Conservation (phyloP, 148 eudicot species). For the Fagopyrum esculentum region DNA sequence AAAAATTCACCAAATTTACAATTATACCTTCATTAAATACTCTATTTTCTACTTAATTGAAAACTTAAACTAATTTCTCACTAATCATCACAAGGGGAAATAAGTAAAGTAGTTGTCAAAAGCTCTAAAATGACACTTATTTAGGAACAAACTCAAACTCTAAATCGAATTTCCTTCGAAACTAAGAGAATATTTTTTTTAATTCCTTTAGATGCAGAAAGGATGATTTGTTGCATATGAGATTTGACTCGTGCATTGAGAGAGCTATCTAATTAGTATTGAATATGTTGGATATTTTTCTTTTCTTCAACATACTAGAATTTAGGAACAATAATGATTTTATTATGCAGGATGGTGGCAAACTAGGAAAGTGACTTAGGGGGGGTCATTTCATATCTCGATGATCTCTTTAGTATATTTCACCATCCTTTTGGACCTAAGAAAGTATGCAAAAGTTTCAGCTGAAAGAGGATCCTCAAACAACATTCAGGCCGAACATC, state of each 20-base stretch:
- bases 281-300: too few species aligned
- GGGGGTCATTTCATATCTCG: conserved; percentile 91
- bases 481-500: background rate
- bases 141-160: too few species aligned
- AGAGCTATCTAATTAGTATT: background rate
- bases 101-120: too few species aligned
- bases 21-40: too few species aligned
- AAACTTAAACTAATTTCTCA: too few species aligned
- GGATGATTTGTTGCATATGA: background rate
- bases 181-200: background rate
- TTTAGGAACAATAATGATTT: conserved; percentile 27
- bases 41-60: too few species aligned
- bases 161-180: too few species aligned
- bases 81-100: too few species aligned
- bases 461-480: background rate
- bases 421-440: background rate
- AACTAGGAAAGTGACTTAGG: conserved; percentile 88
- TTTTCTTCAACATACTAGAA: background rate
- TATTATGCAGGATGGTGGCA: conserved; percentile 72
- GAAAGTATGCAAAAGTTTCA: background rate
- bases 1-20: too few species aligned
- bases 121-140: too few species aligned
- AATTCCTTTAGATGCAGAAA: background rate
- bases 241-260: background rate
- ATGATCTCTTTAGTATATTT: conserved; percentile 17